Evolutionary conservation across 1,139 yeast genomes (phyloP), one percentile per base, ranked within the genome.

Genomic region (Schizosaccharomyces versatilis): DNA sequence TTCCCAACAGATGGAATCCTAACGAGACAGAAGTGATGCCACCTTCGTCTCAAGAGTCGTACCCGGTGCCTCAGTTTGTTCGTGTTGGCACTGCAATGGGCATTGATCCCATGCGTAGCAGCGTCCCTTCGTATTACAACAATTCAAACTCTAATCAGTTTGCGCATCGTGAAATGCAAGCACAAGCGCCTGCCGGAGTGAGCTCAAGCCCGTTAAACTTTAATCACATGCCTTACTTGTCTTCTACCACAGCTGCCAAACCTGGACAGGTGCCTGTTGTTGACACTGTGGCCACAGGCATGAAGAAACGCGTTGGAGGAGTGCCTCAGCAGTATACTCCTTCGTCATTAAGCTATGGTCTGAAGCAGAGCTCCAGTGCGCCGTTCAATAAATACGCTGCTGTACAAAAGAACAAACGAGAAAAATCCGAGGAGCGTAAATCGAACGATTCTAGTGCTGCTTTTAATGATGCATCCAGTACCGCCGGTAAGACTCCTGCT

Each of bases 31-130:
- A 24, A 24, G 32, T 24, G 5, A 24, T 24, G 32, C 32, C 32
- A 24, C 32, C 32, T 24, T 24, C 32, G 32, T 24, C 32, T 24
- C 32, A 24, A 24, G 32, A 24, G 32, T 24, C 32, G 32, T 24
- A 24, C 5, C 32, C 32, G 5, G 32, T 24, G 5, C 49, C 49
- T 1, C 49, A 17, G 32, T 44, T 44, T 32, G 32, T 44, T 36
- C 49, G 49, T 8, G 38, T 44, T 6, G 49, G 49, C 12, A 44
- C 49, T 1, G 49, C 49, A 14, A 44, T 44, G 49, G 49, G 49
- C 19, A n/a, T 32, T 32, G 49, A 32, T 32, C 49, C 49, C 9
- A 12, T 44, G 7, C 49, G 49, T 14, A 44, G 32, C 49, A 24
- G 32, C 32, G 32, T 24, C 32, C 32, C 32, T 5, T 24, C 32